Evolutionary conservation across 2,329 filamentous ascomycete genomes (phyloP), one percentile per base, ranked within the genome.

Genomic region (Aspergillus amoenus): DNA sequence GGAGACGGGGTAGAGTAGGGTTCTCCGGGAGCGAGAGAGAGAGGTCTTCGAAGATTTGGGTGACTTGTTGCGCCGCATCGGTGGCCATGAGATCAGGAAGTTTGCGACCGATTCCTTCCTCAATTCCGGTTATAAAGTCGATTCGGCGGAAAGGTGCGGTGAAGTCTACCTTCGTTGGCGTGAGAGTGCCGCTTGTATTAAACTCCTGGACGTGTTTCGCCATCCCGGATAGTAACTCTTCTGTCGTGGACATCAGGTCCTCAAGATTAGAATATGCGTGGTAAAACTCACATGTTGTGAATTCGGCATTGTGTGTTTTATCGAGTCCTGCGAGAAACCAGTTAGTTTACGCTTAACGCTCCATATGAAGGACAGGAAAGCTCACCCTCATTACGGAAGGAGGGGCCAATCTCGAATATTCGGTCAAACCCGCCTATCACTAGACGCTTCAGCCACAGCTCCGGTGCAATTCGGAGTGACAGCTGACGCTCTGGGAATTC

Each of bases 261-360:
- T 86, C 78, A 0, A 97, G 82, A 62, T 88, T 89, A 59, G 88
- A 86, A 68, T 93, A 95, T 3, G 93, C 88, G 60, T 89, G 88
- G 76, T 99, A 99, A 76, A 96, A 97, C 76, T 99, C 94, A 79
- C 93, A 97, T 59, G 91, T 97, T 44, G 90, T 94, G 76, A 97
- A 99, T 71, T 99, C 94, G 0, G 94, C 93, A 70, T 99, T 99
- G 72, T 99, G 94, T 0, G 91, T 96, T 30, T 84, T 84, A 72
- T 97, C 93, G 37, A 96, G 74, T 1, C 83, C 82, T 79, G 39
- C 17, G 27, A 12, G 4, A 15, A 9, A 46, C 22, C 27, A 21
- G 39, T 49, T 37, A 48, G 27, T 40, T n/a, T 41, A 22, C 5
- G 21, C 15, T 43, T 27, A 11, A 18, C 1, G 17, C 7, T 12